Base-by-base conservation (phyloP, 2,329 filamentous ascomycete species). In the Xylaria hypoxylon region DNA sequence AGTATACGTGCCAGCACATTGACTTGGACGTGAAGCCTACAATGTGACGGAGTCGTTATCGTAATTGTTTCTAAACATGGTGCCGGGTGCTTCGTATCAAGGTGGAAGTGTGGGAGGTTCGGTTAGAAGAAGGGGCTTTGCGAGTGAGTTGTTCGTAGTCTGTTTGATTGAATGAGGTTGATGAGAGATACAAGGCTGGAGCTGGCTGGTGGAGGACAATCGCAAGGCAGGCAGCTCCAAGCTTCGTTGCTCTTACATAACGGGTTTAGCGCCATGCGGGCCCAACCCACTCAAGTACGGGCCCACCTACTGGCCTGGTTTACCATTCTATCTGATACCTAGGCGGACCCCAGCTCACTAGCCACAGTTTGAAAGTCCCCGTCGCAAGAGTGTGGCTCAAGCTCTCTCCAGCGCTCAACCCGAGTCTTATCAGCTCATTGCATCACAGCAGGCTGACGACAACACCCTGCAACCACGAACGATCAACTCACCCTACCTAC, bases 11-110 rank as follows among this genome's bases (percentile, higher is more conserved):
- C 65, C 61, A 65, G 62, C 67, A 63, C 28, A 53, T 48, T 56
- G 56, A 52, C 44, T 59, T 45, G 13, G 57, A 63, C 38, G 61
- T 55, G 70, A 78, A 78, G 83, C 90, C 83, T 87, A 97, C 94
- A 98, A 99, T 84, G 96, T 99, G 84, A 98, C 94, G 71, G 95
- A 97, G 83, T 99, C 96, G 89, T 99, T 99, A 86, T 99, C 96
- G 87, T 99, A 99, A 84, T 98, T 98, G 87, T 99, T 99, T 84
- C 96, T 89, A 85, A 99, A 99, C 96, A 99, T 98, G 78, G 78
- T 90, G 87, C 72, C 75, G 35, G 56, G 51, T 26, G 62, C 24
- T 62, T 19, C 28, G 42, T 51, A 33, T 58, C 22, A 59, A 10
- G 19, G 31, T 31, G 26, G 13, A 8, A 24, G 11, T 40, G 45